These are phyloP conservation scores for Ceratocystis albifundus DNA, from an alignment of 2,329 filamentous ascomycete genomes.

Conservation along the genomic window DNA sequence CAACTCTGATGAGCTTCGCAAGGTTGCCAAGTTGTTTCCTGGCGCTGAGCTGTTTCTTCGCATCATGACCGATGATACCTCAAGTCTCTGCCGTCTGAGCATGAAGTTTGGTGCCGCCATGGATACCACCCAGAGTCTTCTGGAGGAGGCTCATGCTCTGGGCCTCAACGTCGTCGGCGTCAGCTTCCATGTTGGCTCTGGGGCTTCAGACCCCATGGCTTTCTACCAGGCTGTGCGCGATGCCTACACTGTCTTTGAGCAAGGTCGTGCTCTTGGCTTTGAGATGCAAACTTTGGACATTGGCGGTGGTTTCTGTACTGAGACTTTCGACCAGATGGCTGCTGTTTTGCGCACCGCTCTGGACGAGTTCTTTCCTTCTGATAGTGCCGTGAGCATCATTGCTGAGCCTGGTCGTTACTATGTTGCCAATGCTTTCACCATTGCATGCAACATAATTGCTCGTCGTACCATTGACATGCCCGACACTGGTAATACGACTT, in stretches of 20 bases:
- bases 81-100: constrained; percentile 85
- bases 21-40: constrained; percentile 86
- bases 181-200: constrained; percentile 95
- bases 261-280: constrained; percentile 65
- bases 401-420: constrained; percentile 96
- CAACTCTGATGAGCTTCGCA: constrained; percentile 94
- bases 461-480: constrained; percentile 76
- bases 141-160: constrained; percentile 68
- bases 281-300: constrained; percentile 81
- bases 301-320: constrained; percentile 81
- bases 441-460: constrained; percentile 92
- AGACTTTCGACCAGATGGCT: constrained; percentile 87
- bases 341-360: constrained; percentile 65
- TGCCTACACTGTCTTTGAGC: constrained; percentile 77
- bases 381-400: constrained; percentile 65
- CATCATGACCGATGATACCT: constrained; percentile 92
- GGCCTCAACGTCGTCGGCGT: constrained; percentile 87
- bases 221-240: constrained; percentile 87
- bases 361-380: constrained; percentile 75
- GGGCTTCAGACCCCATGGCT: constrained; percentile 82
- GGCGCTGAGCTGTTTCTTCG: constrained; percentile 84
- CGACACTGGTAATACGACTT: constrained; percentile 53
- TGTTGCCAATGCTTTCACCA: constrained; percentile 81
- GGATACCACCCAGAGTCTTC: constrained; percentile 64
- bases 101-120: constrained; percentile 93